A percentile compares a stretch with the other conserved stretches of the same genome.
Evolutionary conservation across 306 rosid species (phyloP).

Genomic region (Bauhinia variegata): DNA sequence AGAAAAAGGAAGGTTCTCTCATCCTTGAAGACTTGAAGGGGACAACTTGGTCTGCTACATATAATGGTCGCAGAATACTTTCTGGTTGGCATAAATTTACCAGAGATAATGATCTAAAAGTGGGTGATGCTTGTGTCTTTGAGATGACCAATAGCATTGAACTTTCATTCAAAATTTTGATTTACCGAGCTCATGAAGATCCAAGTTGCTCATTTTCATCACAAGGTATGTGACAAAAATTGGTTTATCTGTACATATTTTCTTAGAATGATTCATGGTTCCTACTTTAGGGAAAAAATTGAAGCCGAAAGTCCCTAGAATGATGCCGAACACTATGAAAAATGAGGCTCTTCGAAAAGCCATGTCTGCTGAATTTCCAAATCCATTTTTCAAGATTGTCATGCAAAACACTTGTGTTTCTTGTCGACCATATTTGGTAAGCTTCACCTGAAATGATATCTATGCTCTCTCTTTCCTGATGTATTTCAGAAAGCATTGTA

Average conservation of each 20-base stretch:
- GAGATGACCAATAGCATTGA: slow-evolving; percentile 9
- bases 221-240: no score
- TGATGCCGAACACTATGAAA: background rate
- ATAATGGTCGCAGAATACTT: background rate
- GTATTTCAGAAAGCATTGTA: no score
- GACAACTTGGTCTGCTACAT: slow-evolving; percentile 5
- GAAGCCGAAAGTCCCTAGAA: background rate
- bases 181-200: background rate
- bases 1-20: background rate
- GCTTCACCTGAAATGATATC: background rate
- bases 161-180: slow-evolving; percentile 7
- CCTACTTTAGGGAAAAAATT: no score
- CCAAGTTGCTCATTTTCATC: no score
- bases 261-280: no score
- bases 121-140: background rate
- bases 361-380: background rate
- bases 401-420: background rate
- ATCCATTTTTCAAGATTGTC: background rate
- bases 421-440: background rate
- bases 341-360: background rate
- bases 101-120: background rate
- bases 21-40: slow-evolving; percentile 3
- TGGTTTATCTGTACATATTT: no score
- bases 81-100: slow-evolving; percentile 18
- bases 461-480: no score